Evolutionary conservation across 805 yeast species (phyloP), one percentile per base, ranked within the genome.

Genomic region (Kazachstania psychrophila): DNA sequence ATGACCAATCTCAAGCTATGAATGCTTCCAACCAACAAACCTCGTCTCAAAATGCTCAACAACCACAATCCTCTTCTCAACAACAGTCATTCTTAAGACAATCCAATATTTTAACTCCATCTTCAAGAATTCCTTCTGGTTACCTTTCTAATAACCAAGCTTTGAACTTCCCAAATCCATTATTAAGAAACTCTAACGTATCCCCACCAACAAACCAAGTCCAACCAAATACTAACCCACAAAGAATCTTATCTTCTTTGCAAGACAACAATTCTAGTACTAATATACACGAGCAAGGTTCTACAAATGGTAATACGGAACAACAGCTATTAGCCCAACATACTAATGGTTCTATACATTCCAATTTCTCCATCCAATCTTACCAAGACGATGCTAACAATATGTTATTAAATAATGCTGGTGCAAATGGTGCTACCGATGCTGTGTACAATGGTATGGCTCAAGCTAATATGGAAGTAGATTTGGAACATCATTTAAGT

Each of bases 111-210:
- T 41, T 48, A 14, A 48, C 60, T 2, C 58, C 58, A 23, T 51
- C 58, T 17, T 54, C 61, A 14, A 48, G 62, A 41, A 54, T 58
- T 25, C 62, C 62, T 13, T 56, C 62, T 3, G 62, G 62, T 29
- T 58, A 56, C 36, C 42, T 51, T n/a, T 47, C 57, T 3, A 50
- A 48, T 23, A 46, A 49, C 9, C 42, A 39, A 11, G 37, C 40
- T 43, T n/a, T 52, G 34, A 54, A 44, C 28, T 37, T 46, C 20
- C 38, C 46, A 19, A 58, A 58, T 34, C 61, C 63, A 4, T 39
- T 60, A 37, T 34, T 60, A 35, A 55, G 64, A 46, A 55, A 51
- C 28, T 45, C 51, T 7, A 28, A 22, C 14, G 40, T 51, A 14
- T 47, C 60, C 4, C 56, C 60, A 15, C 45, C 57, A 3, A 34